Evolutionary conservation across 2,329 filamentous ascomycete genomes (phyloP).

Genomic region (Cytospora paraplurivora): DNA sequence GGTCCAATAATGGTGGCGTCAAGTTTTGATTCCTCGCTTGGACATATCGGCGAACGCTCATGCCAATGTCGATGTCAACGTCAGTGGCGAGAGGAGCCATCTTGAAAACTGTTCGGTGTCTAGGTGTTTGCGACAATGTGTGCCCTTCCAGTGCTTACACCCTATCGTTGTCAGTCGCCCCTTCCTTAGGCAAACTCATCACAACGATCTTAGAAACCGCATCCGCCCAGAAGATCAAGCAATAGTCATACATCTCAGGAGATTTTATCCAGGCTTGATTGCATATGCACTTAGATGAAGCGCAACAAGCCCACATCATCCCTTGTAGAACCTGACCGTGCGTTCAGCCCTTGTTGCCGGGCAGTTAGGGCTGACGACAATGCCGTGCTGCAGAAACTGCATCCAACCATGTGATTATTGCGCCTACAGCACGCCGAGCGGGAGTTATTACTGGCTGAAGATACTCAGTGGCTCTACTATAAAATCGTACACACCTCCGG

Average conservation of each 20-base stretch:
- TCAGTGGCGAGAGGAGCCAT: background rate
- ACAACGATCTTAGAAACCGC: background rate
- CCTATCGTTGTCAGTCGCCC: too few species aligned
- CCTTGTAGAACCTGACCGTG: background rate
- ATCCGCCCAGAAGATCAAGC: background rate
- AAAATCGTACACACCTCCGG: background rate
- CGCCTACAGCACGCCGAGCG: background rate
- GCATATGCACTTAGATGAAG: background rate
- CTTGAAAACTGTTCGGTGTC: background rate
- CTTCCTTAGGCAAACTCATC: too few species aligned
- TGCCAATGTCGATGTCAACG: background rate
- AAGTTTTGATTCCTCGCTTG: background rate
- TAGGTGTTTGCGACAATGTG: too few species aligned
- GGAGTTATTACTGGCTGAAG: background rate
- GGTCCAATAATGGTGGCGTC: background rate
- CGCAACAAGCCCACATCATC: background rate
- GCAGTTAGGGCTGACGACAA: background rate
- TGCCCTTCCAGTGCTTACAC: too few species aligned
- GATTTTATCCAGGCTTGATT: background rate
- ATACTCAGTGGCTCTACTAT: background rate
- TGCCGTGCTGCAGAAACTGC: background rate
- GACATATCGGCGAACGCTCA: background rate
- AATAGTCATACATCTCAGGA: background rate
- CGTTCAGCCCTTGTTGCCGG: background rate
- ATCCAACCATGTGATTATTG: background rate